Base-by-base conservation (phyloP, 1,284 basidiomycete species). In the Pterulicium gracile region DNA sequence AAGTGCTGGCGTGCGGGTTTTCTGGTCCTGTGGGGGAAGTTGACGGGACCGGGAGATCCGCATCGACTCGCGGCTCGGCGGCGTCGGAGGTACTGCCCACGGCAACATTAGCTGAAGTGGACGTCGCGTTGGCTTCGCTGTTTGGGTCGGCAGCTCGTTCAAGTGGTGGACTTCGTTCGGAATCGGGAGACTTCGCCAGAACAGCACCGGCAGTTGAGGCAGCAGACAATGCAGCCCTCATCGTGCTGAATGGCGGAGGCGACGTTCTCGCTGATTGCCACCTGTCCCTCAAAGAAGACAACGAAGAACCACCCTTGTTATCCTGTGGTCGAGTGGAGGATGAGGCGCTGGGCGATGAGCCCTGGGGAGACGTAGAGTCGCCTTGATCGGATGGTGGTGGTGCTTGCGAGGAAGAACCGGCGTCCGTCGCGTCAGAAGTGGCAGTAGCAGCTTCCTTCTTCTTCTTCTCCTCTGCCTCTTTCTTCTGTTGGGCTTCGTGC, bases 401-500 rank as follows among this genome's bases (percentile, higher is more conserved):
- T 46, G 43, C 48, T 22, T 41, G 48, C 20, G 47, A 34, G 45
- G 53, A 49, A 10, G 52, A 46, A 43, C 45, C 50, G 36, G 50
- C 56, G 22, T 51, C 47, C 24, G 54, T 50, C 19, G 55, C 57
- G 32, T 56, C 52, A 14, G 40, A 34, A 40, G 49, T 41, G 23
- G 48, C 60, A 15, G 52, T 57, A 22, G 62, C 58, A 60, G 67
- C 65, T 51, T 64, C 66, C 59, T 67, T 67, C 58, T 67, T 70
- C 46, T 62, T 62, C 55, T 71, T 72, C 52, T 81, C 77, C 54
- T 78, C 79, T 47, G 71, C 73, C 55, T 84, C 75, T 54, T 77
- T 79, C 53, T 74, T 69, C 55, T 87, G 83, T 46, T 85, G 82
- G 53, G 82, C 82, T 62, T 88, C 85, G 53, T 98, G 92, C 55